Evolutionary conservation across 768 basidiomycete genomes (phyloP).

Genomic region (Suillus bovinus): DNA sequence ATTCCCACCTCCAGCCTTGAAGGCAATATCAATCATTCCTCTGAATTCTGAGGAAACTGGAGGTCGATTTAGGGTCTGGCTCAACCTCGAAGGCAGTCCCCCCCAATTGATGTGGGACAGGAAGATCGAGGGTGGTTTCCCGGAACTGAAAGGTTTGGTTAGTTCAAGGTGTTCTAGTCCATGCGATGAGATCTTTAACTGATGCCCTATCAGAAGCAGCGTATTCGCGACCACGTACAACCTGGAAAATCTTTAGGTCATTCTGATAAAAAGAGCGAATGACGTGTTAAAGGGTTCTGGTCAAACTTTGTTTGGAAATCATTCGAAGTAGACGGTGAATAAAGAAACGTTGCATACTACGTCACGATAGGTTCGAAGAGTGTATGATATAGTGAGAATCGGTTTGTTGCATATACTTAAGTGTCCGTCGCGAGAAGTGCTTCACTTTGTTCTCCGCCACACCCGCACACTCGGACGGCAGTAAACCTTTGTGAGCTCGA

Average conservation of each 20-base stretch:
- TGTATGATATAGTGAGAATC: background rate
- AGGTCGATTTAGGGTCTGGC: constrained; percentile 91
- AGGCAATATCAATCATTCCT: constrained; percentile 70
- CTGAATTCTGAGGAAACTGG: constrained; percentile 79
- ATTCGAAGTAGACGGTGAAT: constrained; percentile 1
- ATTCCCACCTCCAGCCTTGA: constrained; percentile 78
- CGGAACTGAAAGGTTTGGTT: constrained; percentile 84
- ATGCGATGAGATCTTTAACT: constrained; percentile 8
- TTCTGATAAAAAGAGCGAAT: constrained; percentile 62
- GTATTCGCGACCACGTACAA: constrained; percentile 79
- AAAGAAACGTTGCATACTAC: constrained; percentile 7
- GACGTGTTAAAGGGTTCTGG: background rate
- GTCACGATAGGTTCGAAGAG: too few species aligned
- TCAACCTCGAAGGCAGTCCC: constrained; percentile 40
- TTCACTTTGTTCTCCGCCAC: constrained; percentile 17
- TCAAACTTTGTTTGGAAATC: background rate
- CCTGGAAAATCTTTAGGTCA: constrained; percentile 86
- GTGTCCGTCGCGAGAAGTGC: constrained; percentile 3
- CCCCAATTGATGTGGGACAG: constrained; percentile 81
- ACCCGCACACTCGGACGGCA: constrained; percentile 16
- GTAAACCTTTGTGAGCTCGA: constrained; percentile 21
- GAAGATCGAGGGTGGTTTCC: constrained; percentile 89
- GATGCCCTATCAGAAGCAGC: constrained; percentile 68
- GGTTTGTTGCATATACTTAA: constrained; percentile 1
- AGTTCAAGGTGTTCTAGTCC: constrained; percentile 25